Conservation (phyloP, 371 early-diverging fungal genomes). For the Syncephalastrum contaminatum region DNA sequence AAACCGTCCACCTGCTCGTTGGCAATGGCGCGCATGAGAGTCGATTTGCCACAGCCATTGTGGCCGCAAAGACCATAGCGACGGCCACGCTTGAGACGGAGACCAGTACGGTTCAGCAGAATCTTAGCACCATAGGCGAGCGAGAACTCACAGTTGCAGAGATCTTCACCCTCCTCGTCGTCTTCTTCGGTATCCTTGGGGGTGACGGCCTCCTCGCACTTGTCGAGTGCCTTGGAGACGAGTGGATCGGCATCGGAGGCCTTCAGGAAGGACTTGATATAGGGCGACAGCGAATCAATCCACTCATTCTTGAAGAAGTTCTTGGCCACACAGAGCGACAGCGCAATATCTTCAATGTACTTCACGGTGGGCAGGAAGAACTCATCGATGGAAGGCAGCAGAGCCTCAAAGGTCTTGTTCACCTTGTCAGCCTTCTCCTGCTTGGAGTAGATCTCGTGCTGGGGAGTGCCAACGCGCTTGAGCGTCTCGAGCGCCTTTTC, state of each 20-base stretch:
- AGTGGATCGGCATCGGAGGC: conserved; percentile 34
- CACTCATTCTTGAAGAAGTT: conserved; percentile 42
- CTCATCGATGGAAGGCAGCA: conserved; percentile 36
- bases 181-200: conserved; percentile 46
- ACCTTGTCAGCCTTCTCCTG: conserved; percentile 49
- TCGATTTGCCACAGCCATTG: conserved; percentile 90
- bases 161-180: conserved; percentile 70
- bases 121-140: conserved; percentile 85
- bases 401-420: conserved; percentile 33
- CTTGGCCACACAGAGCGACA: conserved; percentile 38
- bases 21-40: conserved; percentile 83
- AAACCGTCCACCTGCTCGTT: conserved; percentile 77
- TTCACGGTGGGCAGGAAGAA: conserved; percentile 25
- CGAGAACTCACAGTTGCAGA: conserved; percentile 80
- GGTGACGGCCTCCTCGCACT: conserved; percentile 47
- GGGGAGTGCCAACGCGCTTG: conserved; percentile 35
- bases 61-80: conserved; percentile 84
- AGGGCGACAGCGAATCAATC: conserved; percentile 46
- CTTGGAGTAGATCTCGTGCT: conserved; percentile 33
- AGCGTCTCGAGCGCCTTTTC: conserved; percentile 49
- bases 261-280: conserved; percentile 55
- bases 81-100: conserved; percentile 75
- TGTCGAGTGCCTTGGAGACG: conserved; percentile 27
- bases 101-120: conserved; percentile 72
- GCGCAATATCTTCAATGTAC: conserved; percentile 48